Evolutionary conservation across 2,329 filamentous ascomycete species (phyloP), one percentile per base, ranked within the genome.

Genomic region (Dactylellina parvicollis): DNA sequence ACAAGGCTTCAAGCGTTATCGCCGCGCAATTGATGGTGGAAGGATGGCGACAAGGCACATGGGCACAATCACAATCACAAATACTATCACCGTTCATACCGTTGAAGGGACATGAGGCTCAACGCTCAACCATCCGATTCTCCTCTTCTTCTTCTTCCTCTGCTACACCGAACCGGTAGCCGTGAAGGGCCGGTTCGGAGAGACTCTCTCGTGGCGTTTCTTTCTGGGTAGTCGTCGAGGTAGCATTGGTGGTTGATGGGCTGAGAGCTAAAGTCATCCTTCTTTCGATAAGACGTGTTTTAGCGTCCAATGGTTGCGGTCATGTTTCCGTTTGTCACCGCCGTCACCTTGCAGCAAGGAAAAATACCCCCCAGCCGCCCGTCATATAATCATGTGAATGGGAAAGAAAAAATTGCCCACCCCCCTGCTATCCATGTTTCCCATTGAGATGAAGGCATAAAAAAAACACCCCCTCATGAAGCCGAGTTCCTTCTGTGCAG

Each of bases 321-420:
- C 40, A 36, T 57, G 52, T 34, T 56, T 62, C 66, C 66, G 66
- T 72, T 72, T 72, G 66, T 72, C 66, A 30, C 46, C 57, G 60
- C 69, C 60, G 69, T 73, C 69, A 73, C 60, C 60, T 32, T 66
- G 69, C 69, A 73, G 59, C 18, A 50, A 26, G n/a, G 32, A n/a
- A 56, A 62, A 57, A 56, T 55, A 42, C 24, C 49, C 30, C 32
- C 24, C 40, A 16, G 8, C 52, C 22, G 26, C 16, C 26, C 5
- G 12, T 20, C 32, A 7, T 10, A n/a, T 9, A 14, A 44, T 49
- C 44, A 61, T 61, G 40, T 36, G 44, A 30, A 46, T 18, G n/a
- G 18, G 20, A 16, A 32, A 34, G 18, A 52, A 52, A 34, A 20
- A 52, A 52, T 3, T 4, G 16, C 3, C 2, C 3, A 14, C 30